Evolutionary conservation across 768 basidiomycete genomes (phyloP).

Genomic region (Termitomyces eurrhizus): DNA sequence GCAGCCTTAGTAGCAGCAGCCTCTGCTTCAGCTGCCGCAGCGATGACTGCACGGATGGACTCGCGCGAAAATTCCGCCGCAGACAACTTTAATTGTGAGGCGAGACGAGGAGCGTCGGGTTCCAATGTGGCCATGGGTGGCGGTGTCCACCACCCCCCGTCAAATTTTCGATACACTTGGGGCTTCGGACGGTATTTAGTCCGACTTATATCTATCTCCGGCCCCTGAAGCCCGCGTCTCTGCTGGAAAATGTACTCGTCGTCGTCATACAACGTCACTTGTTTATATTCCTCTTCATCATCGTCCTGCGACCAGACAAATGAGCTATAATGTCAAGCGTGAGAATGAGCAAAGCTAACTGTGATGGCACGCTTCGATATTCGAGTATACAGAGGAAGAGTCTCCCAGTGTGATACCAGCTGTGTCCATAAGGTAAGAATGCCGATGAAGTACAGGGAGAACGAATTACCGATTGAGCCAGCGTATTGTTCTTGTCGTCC

Average conservation of each 20-base stretch:
- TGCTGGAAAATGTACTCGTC: slow-evolving; percentile 7
- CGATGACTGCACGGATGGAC: slow-evolving; percentile 33
- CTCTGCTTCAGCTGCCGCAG: slow-evolving; percentile 26
- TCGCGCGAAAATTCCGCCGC: slow-evolving; percentile 17
- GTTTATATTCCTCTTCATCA: not conserved
- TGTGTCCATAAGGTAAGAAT: slow-evolving; percentile 22
- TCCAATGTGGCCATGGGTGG: not conserved
- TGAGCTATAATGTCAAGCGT: not conserved
- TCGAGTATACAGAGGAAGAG: slow-evolving; percentile 72
- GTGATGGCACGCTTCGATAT: slow-evolving; percentile 69
- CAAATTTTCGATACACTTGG: not conserved
- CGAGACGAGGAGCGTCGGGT: not conserved
- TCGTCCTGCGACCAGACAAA: slow-evolving; percentile 1
- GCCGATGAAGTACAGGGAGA: slow-evolving; percentile 1
- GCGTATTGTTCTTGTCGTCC: slow-evolving; percentile 48
- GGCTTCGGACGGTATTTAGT: slow-evolving; percentile 5
- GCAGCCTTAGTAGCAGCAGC: slow-evolving; percentile 30
- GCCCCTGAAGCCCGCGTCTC: not conserved
- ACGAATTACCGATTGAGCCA: slow-evolving; percentile 59
- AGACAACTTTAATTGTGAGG: not conserved
- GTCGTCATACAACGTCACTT: not conserved
- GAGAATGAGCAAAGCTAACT: slow-evolving; percentile 17
- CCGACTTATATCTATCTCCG: slow-evolving; percentile 5
- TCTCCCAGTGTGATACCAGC: slow-evolving; percentile 80
- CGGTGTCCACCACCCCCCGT: not conserved